A percentile compares a stretch with the other conserved stretches of the same genome.
These are phyloP conservation scores for Chamaecrista fasciculata DNA, from an alignment of 306 rosid species.

Conservation along the genomic window DNA sequence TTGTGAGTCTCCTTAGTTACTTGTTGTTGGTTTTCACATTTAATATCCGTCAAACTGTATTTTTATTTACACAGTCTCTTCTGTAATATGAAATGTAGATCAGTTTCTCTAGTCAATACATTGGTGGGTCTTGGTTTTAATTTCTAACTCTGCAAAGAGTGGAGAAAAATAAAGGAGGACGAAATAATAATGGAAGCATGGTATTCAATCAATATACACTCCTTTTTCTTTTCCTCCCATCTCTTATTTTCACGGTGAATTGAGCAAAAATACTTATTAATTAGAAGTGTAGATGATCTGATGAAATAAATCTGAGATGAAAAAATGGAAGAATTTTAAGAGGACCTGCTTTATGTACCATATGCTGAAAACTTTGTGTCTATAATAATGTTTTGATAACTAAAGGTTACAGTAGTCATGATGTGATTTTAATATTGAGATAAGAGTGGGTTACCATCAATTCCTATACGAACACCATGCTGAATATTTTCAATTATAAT, in stretches of 20 bases:
- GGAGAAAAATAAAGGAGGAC: not conserved
- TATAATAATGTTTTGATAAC: not conserved
- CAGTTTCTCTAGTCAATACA: not conserved
- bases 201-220: not conserved
- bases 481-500: not conserved
- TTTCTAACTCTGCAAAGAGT: not conserved
- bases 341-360: not conserved
- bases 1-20: not conserved
- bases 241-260: not conserved
- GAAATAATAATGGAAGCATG: not conserved
- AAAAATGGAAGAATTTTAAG: constrained; percentile 12
- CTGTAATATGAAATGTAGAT: not conserved
- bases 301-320: constrained; percentile 8
- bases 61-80: not conserved
- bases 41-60: not conserved
- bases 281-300: not conserved
- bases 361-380: not conserved
- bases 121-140: not conserved
- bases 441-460: not conserved
- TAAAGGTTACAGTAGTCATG: not conserved
- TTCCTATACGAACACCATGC: not conserved
- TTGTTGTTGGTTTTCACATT: not conserved
- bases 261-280: not conserved
- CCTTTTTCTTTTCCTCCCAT: not conserved
- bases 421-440: not conserved